Conservation (phyloP, 2,329 filamentous ascomycete species). For the Acrodontium crateriforme region DNA sequence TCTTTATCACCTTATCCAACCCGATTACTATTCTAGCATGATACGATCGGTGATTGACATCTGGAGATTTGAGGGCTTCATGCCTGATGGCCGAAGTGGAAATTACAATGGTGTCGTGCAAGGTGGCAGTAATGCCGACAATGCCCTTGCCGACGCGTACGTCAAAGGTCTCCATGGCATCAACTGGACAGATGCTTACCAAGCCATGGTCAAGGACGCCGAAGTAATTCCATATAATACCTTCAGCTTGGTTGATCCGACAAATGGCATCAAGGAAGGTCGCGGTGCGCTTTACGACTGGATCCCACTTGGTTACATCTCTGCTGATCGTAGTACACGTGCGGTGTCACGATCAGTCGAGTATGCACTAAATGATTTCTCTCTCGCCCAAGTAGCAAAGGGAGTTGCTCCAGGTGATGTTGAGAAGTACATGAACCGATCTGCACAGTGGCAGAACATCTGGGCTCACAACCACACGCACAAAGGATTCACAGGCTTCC, state of each 20-base stretch:
- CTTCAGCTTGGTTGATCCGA: conserved; percentile 16
- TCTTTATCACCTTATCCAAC: conserved; percentile 52
- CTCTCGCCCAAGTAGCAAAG: conserved; percentile 27
- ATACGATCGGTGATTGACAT: conserved; percentile 55
- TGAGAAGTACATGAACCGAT: conserved; percentile 25
- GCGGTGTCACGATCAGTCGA: conserved; percentile 29
- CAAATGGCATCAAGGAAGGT: conserved; percentile 28
- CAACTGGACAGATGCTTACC: conserved; percentile 22
- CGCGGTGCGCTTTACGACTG: conserved; percentile 30
- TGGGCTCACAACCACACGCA: conserved; percentile 26
- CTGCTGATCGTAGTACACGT: conserved; percentile 22
- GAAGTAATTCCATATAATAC: conserved; percentile 18
- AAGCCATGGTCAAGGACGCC: conserved; percentile 23
- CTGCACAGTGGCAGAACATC: conserved; percentile 28
- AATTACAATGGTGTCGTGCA: conserved; percentile 24
- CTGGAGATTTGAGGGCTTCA: conserved; percentile 32
- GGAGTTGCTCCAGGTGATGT: conserved; percentile 27
- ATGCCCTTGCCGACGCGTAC: conserved; percentile 22
- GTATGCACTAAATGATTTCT: conserved; percentile 31
- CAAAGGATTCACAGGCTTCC: conserved; percentile 22
- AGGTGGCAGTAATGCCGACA: conserved; percentile 23
- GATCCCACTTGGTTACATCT: conserved; percentile 29
- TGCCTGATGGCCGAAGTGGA: conserved; percentile 22
- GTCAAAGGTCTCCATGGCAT: conserved; percentile 20
- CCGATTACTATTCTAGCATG: conserved; percentile 48